phyloP scores from a whole-genome alignment of 352 stramenopile genomes.

The Phytopythium vexans region DNA sequence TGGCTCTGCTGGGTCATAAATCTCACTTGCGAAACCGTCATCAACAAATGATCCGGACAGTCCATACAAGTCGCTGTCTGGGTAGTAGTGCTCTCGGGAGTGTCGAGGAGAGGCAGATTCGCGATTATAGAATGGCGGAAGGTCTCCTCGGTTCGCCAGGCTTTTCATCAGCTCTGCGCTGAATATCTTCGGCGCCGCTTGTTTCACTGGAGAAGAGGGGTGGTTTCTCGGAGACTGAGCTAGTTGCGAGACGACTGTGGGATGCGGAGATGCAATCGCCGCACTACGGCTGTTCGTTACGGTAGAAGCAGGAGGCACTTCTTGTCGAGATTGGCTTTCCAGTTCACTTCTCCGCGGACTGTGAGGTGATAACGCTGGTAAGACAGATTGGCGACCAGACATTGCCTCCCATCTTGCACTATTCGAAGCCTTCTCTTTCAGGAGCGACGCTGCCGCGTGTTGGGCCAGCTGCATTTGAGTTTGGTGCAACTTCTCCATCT shows the following conservation, averaged over 20 bases:
- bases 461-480: constrained; percentile 35
- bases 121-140: constrained; percentile 14
- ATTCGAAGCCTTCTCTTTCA: constrained; percentile 44
- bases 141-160: constrained; percentile 10
- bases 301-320: no score
- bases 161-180: constrained; percentile 4
- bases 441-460: constrained; percentile 28
- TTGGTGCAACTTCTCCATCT: constrained; percentile 21
- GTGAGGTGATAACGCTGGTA: no score
- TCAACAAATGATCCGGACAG: constrained; percentile 1
- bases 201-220: no score
- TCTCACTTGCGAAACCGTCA: neutral
- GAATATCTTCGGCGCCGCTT: no score
- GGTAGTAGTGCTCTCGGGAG: constrained; percentile 1
- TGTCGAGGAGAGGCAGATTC: neutral
- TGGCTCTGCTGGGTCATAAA: neutral
- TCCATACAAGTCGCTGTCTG: neutral
- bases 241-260: no score
- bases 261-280: no score
- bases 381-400: no score
- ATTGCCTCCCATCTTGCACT: no score
- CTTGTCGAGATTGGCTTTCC: no score
- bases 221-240: no score
- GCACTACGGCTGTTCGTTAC: no score
- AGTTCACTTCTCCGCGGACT: no score